Conservation (phyloP, 495 filamentous ascomycete species). For the Penicillium simplicissimum region DNA sequence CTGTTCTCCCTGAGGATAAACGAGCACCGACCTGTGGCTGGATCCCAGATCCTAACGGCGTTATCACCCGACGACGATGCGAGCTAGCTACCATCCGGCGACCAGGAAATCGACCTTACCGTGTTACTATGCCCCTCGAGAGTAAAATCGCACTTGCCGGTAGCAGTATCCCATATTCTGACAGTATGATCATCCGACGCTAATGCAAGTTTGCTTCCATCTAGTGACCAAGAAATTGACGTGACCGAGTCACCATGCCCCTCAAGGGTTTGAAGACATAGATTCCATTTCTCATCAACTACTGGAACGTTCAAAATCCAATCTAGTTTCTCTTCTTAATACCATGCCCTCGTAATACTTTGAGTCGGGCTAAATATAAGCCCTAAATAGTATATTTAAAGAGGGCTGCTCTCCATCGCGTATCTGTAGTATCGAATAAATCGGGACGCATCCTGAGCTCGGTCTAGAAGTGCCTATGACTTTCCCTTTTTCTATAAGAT, state of each 20-base stretch:
- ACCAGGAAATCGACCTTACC: conserved; percentile 27
- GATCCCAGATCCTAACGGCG: neutral
- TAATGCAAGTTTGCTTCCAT: neutral
- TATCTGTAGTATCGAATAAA: no score
- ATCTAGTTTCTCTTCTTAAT: no score
- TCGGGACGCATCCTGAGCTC: no score
- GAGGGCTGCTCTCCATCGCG: no score
- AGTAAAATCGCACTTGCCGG: conserved; percentile 57
- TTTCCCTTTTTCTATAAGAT: neutral
- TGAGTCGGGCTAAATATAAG: no score
- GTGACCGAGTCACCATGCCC: neutral
- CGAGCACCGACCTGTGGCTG: neutral
- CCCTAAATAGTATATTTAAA: no score
- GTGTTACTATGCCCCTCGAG: neutral
- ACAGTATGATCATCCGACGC: neutral
- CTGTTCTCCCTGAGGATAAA: neutral
- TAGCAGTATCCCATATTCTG: neutral
- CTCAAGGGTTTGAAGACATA: no score
- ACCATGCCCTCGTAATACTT: no score
- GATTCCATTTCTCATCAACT: no score
- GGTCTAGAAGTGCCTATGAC: no score
- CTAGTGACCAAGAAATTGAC: neutral
- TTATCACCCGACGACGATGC: conserved; percentile 33
- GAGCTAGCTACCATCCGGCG: conserved; percentile 33
- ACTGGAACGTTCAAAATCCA: no score